phyloP scores from a whole-genome alignment of 192 early-diverging fungal species.

The Funneliformis mosseae region DNA sequence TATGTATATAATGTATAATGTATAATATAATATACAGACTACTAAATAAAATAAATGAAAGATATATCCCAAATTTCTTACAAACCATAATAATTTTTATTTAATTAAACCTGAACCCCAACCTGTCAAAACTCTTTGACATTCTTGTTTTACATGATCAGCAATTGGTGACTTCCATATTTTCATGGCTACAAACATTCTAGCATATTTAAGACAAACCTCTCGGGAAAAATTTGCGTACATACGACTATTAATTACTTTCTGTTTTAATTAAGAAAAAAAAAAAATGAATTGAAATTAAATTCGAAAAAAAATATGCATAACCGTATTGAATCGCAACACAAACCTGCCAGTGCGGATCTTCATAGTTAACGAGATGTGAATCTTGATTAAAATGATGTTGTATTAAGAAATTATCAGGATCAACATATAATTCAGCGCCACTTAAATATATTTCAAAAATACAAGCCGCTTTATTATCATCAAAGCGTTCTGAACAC shows the following conservation, averaged over 20 bases:
- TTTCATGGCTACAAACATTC: constrained; percentile 51
- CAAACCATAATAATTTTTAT: too few species aligned
- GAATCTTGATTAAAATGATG: not conserved
- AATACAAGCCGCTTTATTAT: constrained; percentile 56
- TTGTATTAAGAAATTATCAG: constrained; percentile 35
- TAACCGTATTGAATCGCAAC: not conserved
- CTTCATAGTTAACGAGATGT: not conserved
- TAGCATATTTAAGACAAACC: constrained; percentile 57
- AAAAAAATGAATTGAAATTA: not conserved
- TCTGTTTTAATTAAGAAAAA: constrained; percentile 37
- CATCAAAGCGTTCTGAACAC: constrained; percentile 61
- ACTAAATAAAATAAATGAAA: too few species aligned
- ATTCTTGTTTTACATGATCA: constrained; percentile 36
- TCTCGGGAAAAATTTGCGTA: constrained; percentile 62
- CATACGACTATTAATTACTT: constrained; percentile 55
- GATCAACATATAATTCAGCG: constrained; percentile 56
- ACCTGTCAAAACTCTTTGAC: constrained; percentile 34
- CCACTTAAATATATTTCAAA: constrained; percentile 54
- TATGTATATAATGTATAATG: too few species aligned
- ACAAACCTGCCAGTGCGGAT: constrained; percentile 9
- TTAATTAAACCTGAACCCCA: constrained; percentile 28
- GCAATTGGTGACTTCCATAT: constrained; percentile 54
- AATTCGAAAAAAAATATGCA: too few species aligned
- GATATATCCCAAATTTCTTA: too few species aligned
- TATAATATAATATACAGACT: too few species aligned